Evolutionary conservation across 129 eudicot genomes (phyloP).

Genomic region (Chrysanthemum makinoi): DNA sequence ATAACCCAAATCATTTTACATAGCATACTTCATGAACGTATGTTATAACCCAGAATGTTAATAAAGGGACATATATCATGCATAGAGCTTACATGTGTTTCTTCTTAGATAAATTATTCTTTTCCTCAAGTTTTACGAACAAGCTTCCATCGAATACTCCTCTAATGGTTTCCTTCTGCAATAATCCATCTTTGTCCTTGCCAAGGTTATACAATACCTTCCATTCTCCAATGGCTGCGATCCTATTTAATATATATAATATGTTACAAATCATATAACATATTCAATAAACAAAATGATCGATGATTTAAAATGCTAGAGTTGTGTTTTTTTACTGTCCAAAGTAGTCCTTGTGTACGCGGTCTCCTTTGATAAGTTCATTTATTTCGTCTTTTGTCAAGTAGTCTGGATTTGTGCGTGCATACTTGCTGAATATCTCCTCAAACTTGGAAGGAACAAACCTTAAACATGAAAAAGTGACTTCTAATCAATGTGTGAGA

Average conservation of each 20-base stretch:
- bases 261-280: not conserved
- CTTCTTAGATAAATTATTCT: conserved; percentile 13
- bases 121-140: conserved; percentile 37
- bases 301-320: not conserved
- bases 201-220: conserved; percentile 49
- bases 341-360: conserved; percentile 59
- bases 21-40: too few species aligned
- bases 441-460: conserved; percentile 64
- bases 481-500: too few species aligned
- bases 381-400: conserved; percentile 58
- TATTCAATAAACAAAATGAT: not conserved
- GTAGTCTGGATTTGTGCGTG: conserved; percentile 43
- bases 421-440: conserved; percentile 69
- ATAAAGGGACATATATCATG: too few species aligned
- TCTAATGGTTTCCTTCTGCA: conserved; percentile 55
- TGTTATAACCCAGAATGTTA: too few species aligned
- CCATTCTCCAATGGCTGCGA: conserved; percentile 60
- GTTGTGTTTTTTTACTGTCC: conserved; percentile 42
- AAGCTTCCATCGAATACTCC: conserved; percentile 78
- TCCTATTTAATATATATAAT: conserved; percentile 35
- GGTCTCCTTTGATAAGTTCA: conserved; percentile 52
- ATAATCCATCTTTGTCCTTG: conserved; percentile 64
- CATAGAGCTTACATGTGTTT: conserved; percentile 9
- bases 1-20: too few species aligned
- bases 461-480: conserved; percentile 23